Conservation (phyloP, 257 asterid genomes). For the Coffea canephora region DNA sequence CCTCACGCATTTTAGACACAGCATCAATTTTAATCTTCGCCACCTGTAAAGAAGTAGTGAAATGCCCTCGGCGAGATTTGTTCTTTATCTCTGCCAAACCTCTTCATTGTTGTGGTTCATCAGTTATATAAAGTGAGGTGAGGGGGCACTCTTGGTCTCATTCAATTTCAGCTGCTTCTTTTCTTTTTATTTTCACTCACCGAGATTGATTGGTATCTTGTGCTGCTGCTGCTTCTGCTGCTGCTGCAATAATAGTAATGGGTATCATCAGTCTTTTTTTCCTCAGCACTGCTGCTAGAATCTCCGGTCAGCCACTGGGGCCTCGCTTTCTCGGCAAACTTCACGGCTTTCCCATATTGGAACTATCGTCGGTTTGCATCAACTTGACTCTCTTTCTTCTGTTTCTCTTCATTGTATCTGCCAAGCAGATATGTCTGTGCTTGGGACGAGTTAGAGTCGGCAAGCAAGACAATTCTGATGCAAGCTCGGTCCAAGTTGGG, state of each 20-base stretch:
- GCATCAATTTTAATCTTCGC: constrained; percentile 23
- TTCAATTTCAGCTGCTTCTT: constrained; percentile 27
- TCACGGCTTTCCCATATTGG: constrained; percentile 53
- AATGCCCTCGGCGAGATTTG: constrained; percentile 61
- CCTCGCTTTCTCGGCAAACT: constrained; percentile 29
- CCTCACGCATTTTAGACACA: constrained; percentile 22
- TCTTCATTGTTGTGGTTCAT: constrained; percentile 19
- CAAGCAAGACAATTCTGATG: constrained; percentile 46
- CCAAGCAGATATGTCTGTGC: constrained; percentile 57
- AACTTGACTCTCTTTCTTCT: constrained; percentile 65
- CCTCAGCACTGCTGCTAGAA: constrained; percentile 20
- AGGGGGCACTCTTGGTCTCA: constrained; percentile 22
- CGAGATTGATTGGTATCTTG: constrained; percentile 51
- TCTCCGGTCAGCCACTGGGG: constrained; percentile 19
- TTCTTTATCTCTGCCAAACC: constrained; percentile 30
- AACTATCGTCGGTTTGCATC: constrained; percentile 70
- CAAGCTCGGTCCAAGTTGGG: constrained; percentile 30
- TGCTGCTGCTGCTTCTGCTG: constrained; percentile 9
- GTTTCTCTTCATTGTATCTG: constrained; percentile 63
- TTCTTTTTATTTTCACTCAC: constrained; percentile 2
- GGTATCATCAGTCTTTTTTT: constrained; percentile 56
- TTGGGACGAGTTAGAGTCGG: constrained; percentile 50
- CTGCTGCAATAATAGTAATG: constrained; percentile 35
- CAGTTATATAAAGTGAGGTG: constrained; percentile 15
- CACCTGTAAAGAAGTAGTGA: constrained; percentile 84